Evolutionary conservation across 2,329 filamentous ascomycete genomes (phyloP).

Genomic region (Penicillium sp.): DNA sequence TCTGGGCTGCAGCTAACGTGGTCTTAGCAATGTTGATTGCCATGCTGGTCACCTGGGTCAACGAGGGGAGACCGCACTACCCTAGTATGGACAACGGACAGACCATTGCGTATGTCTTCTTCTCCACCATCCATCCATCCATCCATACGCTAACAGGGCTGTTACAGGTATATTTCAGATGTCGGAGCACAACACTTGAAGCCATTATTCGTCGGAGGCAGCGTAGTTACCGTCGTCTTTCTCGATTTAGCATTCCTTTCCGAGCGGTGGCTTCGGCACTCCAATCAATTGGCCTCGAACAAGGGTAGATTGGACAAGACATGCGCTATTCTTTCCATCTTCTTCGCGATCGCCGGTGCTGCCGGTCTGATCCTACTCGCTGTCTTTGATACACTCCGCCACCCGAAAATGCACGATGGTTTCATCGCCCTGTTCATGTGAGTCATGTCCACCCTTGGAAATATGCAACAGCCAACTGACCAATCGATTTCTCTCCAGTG

Average conservation of each 20-base stretch:
- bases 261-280: constrained; percentile 83
- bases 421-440: constrained; percentile 79
- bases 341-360: constrained; percentile 72
- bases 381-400: constrained; percentile 76
- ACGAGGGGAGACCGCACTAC: constrained; percentile 53
- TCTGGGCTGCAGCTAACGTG: constrained; percentile 7
- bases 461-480: background rate
- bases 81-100: constrained; percentile 52
- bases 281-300: constrained; percentile 74
- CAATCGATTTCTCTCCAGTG: constrained; percentile 30
- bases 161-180: constrained; percentile 48
- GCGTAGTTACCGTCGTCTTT: constrained; percentile 65
- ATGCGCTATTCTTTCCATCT: constrained; percentile 39
- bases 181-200: constrained; percentile 58
- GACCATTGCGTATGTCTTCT: constrained; percentile 50
- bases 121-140: background rate
- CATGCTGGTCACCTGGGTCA: constrained; percentile 58
- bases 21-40: constrained; percentile 55
- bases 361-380: constrained; percentile 76
- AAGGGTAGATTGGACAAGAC: constrained; percentile 43
- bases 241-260: constrained; percentile 77
- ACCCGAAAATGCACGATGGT: constrained; percentile 66
- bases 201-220: constrained; percentile 62
- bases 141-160: background rate
- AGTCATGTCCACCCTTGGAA: constrained; percentile 12